phyloP scores from a whole-genome alignment of 495 filamentous ascomycete species.

The Penicillium manginii region DNA sequence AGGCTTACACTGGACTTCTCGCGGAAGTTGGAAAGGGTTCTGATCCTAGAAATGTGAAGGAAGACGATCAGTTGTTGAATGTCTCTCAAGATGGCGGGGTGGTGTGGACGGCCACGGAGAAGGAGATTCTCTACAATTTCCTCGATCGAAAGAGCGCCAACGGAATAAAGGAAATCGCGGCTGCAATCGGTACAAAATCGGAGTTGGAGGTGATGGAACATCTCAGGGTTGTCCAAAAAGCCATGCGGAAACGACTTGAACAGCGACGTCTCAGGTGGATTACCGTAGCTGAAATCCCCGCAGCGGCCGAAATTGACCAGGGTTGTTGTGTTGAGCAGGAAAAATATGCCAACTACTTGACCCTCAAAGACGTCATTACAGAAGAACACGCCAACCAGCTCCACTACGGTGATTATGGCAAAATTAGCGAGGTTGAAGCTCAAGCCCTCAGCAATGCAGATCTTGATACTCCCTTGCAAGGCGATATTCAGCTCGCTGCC shows the following conservation, averaged over 20 bases:
- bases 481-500: constrained; percentile 50
- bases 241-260: constrained; percentile 3
- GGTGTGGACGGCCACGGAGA: constrained; percentile 71
- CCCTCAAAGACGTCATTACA: constrained; percentile 51
- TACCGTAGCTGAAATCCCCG: constrained; percentile 57
- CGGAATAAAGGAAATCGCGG: constrained; percentile 62
- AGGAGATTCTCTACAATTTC: constrained; percentile 66
- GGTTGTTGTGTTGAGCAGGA: constrained; percentile 70
- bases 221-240: constrained; percentile 57
- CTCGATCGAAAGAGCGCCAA: constrained; percentile 65
- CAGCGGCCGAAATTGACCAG: constrained; percentile 73
- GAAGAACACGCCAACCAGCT: constrained; percentile 48
- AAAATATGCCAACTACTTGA: constrained; percentile 62
- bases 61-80: constrained; percentile 21
- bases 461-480: constrained; percentile 27
- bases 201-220: constrained; percentile 74
- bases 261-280: constrained; percentile 27
- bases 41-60: constrained; percentile 8
- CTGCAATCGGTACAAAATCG: constrained; percentile 69
- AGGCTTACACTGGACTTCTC: constrained; percentile 8
- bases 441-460: constrained; percentile 29
- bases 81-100: constrained; percentile 67
- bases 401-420: constrained; percentile 57
- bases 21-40: constrained; percentile 50
- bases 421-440: constrained; percentile 48